A percentile compares a stretch with the other conserved stretches of the same genome.
Evolutionary conservation across 2,329 filamentous ascomycete genomes (phyloP).

Genomic region (Scopulariopsis brevicaulis): DNA sequence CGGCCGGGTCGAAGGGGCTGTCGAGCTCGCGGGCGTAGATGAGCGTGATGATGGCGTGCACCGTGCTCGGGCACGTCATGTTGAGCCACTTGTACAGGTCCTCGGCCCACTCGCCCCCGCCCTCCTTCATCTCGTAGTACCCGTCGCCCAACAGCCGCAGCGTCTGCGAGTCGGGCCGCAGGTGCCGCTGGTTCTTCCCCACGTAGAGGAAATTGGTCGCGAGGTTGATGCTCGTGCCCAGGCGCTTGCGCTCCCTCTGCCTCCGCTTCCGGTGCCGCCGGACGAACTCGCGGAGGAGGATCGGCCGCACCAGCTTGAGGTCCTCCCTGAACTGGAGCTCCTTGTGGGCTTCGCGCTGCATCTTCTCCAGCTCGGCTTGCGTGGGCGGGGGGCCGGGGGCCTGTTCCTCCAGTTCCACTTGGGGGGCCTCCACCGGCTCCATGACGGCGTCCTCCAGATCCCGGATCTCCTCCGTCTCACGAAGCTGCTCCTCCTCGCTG

Average conservation of each 20-base stretch:
- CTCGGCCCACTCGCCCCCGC: neutral
- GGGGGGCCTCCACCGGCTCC: too few relatives aligned
- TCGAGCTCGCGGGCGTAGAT: neutral
- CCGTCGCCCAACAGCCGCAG: neutral
- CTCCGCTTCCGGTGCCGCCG: neutral
- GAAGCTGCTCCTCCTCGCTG: too few relatives aligned
- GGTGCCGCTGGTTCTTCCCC: conserved; percentile 1
- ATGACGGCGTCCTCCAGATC: too few relatives aligned
- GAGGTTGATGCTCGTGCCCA: neutral
- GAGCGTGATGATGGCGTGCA: neutral
- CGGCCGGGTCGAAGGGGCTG: neutral
- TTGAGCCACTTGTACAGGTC: neutral
- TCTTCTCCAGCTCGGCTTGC: neutral
- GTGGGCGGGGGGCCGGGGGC: too few relatives aligned
- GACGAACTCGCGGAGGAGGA: conserved; percentile 1
- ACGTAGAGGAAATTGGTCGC: neutral
- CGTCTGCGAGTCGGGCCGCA: conserved; percentile 4
- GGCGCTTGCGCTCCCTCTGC: neutral
- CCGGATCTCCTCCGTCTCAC: too few relatives aligned
- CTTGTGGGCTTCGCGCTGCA: neutral
- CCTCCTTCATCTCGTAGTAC: neutral
- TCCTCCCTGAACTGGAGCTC: neutral
- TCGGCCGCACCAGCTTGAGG: neutral
- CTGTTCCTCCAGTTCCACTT: too few relatives aligned
- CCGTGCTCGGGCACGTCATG: neutral